Base-by-base conservation (phyloP, 2,329 filamentous ascomycete species). In the Daldinia eschscholtzii region DNA sequence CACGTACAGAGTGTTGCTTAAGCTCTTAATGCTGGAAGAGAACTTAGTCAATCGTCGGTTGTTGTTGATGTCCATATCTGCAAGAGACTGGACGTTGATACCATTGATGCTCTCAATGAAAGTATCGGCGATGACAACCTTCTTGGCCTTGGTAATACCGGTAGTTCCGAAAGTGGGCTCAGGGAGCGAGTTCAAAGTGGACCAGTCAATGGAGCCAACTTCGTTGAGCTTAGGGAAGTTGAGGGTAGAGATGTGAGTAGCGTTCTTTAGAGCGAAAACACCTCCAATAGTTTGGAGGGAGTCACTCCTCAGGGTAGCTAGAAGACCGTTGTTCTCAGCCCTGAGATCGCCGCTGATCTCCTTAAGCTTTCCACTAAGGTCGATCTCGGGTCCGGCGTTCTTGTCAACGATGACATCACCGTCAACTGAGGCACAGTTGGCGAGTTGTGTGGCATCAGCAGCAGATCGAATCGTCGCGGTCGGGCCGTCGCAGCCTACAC, bases 21-120 rank as follows among this genome's bases (percentile, higher is more conserved):
- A 88, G 83, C 92, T 95, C 80, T 86, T 86, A 66, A 98, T 86
- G 79, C 92, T 88, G 81, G 94, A 92, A 78, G 88, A 88, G 84
- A 97, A 92, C 69, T 85, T 85, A 78, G 87, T 88, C 75, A 99
- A 87, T 79, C 91, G 91, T 70, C 84, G 84, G 89, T 98, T 98
- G 90, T 97, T 97, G 87, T 93, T 91, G 82, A 99, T 91, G 80
- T 92, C 85, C 79, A 99, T 88, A 73, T 84, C 86, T 64, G 88
- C 86, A 61, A 93, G 90, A n/a, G 87, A 86, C 71, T 88, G 82
- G 72, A 98, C 86, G 79, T 93, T 92, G 80, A 99, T 92, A 78
- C 93, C 94, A 73, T 91, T 86, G 67, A 99, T 88, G 73, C 87
- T 89, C 79, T 84, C 87, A 75, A 99, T 88, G 81, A 91, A 89